Conservation (phyloP, 306 rosid species). For the Trifolium pratense region DNA sequence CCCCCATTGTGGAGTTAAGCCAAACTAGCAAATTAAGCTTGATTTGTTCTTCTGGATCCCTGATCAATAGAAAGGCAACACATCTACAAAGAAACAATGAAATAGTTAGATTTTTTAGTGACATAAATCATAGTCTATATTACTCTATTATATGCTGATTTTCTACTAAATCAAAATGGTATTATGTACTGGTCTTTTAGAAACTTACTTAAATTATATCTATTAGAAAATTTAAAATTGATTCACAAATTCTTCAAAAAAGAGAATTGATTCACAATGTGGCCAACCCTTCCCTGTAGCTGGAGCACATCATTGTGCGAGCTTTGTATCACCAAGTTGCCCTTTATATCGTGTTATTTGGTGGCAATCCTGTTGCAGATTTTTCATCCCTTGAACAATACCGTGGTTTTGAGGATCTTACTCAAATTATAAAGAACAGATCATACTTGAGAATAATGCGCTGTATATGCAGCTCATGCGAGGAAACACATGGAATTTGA, state of each 20-base stretch:
- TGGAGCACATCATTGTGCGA: background rate
- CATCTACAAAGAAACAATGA: background rate
- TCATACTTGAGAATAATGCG: background rate
- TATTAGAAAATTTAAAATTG: background rate
- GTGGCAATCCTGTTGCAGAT: conserved; percentile 13
- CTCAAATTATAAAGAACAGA: background rate
- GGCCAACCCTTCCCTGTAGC: background rate
- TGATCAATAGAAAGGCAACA: background rate
- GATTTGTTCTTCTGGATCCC: background rate
- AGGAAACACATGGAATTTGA: background rate
- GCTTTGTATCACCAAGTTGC: background rate
- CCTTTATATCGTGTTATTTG: background rate
- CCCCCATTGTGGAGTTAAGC: background rate
- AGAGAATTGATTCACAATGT: background rate
- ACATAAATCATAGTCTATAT: background rate
- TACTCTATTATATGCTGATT: background rate
- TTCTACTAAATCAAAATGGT: background rate
- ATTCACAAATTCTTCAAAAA: too few species aligned
- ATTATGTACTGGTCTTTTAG: background rate
- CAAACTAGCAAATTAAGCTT: background rate
- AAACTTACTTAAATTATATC: background rate
- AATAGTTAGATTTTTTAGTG: conserved; percentile 11
- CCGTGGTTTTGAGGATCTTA: conserved; percentile 10
- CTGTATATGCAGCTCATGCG: conserved; percentile 4
- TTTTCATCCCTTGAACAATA: conserved; percentile 7